These are phyloP conservation scores for Cercis canadensis DNA, from an alignment of 306 rosid species.

Conservation along the genomic window DNA sequence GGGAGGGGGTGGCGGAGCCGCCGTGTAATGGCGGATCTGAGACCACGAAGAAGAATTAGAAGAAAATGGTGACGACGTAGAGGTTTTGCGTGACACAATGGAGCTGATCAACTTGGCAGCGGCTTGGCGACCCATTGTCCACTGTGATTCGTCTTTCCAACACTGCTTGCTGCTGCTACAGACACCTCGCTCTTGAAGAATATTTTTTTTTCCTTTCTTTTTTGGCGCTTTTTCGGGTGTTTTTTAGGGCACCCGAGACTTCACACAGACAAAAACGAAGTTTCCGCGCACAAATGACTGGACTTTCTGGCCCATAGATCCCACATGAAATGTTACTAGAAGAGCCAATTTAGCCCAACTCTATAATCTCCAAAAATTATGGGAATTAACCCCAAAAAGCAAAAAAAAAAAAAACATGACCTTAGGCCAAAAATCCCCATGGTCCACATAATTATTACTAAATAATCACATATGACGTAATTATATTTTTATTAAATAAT, in stretches of 20 bases:
- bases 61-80: constrained; percentile 8
- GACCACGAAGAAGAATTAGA: constrained; percentile 36
- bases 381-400: too few species aligned
- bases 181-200: background rate
- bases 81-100: constrained; percentile 56
- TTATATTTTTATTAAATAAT: too few species aligned
- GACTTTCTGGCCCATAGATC: too few species aligned
- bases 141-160: constrained; percentile 27
- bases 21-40: constrained; percentile 57
- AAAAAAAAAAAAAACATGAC: too few species aligned
- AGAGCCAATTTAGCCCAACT: too few species aligned
- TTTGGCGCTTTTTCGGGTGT: background rate
- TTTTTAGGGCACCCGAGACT: background rate
- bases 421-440: too few species aligned
- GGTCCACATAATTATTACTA: too few species aligned
- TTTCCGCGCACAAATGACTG: too few species aligned
- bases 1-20: constrained; percentile 70
- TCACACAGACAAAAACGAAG: too few species aligned
- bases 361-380: too few species aligned
- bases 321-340: too few species aligned
- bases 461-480: too few species aligned
- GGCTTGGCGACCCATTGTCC: constrained; percentile 75
- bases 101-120: constrained; percentile 62
- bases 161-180: background rate
- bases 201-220: background rate